Base-by-base conservation (phyloP, 1,284 basidiomycete genomes). In the Pisolithus thermaeus region DNA sequence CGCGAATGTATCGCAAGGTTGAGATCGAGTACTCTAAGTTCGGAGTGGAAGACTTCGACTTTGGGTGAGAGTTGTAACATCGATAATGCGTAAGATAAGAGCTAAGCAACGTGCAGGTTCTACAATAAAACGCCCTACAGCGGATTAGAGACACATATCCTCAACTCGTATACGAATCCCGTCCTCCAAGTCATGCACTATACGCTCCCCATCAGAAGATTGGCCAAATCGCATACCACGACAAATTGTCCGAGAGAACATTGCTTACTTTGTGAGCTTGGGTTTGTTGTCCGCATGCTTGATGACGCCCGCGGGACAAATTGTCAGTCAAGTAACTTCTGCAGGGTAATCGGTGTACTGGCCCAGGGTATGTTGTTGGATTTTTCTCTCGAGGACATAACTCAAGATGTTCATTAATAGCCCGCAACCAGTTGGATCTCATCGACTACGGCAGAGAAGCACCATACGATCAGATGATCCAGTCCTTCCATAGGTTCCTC, bases 41-140 rank as follows among this genome's bases (percentile, higher is more conserved):
- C 60, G 96, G 96, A n/a, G 91, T 98, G 25, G 96, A 96, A 66
- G 96, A 99, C 70, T 99, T 99, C 64, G 97, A 99, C 68, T 99
- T 99, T 64, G 95, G 80, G 90, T 92, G 62, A 53, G 75, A 63
- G 36, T 0, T 37, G 37, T 46, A 30, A 32, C 25, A 32, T 16
- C 14, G 48, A 22, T 43, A 16, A 16, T 35, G 20, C 30, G 40
- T 14, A 3, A 0, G 35, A 62, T 27, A 7, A 20, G 11, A 0
- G 8, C 9, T 16, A 11, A 35, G 16, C 47, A n/a, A 38, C 27
- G 20, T 52, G 9, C 53, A 94, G 92, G 1, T 97, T 92, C 65
- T 97, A 93, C 71, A 97, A 97, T 69, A 84, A 83, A 63, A 98
- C 97, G 0, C 68, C 79, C 25, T 94, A 84, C 64, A 94, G 91